These are phyloP conservation scores for Hypoxylon lienhwacheense DNA, from an alignment of 495 filamentous ascomycete species.

Conservation along the genomic window DNA sequence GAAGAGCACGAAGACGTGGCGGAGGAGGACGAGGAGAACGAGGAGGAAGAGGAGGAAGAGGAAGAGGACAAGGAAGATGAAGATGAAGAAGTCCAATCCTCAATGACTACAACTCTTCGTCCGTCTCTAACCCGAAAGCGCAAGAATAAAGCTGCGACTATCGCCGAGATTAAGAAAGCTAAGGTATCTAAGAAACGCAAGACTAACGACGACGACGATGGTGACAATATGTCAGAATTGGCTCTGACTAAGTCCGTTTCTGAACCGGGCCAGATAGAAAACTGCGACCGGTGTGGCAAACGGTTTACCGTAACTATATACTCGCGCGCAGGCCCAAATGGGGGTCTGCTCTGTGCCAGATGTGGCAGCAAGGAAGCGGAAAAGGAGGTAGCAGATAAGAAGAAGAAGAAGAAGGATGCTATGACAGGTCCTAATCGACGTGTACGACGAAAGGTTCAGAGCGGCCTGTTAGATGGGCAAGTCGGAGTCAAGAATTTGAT, in stretches of 20 bases:
- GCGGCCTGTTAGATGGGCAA: conserved; percentile 73
- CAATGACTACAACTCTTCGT: conserved; percentile 32
- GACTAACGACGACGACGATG: conserved; percentile 45
- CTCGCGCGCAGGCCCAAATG: conserved; percentile 75
- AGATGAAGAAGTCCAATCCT: neutral
- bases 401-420: conserved; percentile 53
- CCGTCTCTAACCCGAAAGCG: conserved; percentile 43
- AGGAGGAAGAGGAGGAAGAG: conserved; percentile 27
- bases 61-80: conserved; percentile 28
- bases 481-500: conserved; percentile 72
- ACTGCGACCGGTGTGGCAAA: conserved; percentile 82
- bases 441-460: conserved; percentile 70
- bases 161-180: conserved; percentile 76
- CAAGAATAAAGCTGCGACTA: conserved; percentile 62
- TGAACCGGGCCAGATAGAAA: conserved; percentile 80
- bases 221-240: conserved; percentile 38
- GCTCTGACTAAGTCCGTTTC: conserved; percentile 39
- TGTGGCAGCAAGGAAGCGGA: conserved; percentile 79
- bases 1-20: conserved; percentile 24
- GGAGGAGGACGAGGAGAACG: conserved; percentile 37
- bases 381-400: conserved; percentile 59
- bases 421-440: conserved; percentile 43
- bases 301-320: conserved; percentile 95
- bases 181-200: conserved; percentile 72
- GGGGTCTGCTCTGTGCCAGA: conserved; percentile 79